These are phyloP conservation scores for Backusella mclennaniae DNA, from an alignment of 192 early-diverging fungal species.

Conservation along the genomic window DNA sequence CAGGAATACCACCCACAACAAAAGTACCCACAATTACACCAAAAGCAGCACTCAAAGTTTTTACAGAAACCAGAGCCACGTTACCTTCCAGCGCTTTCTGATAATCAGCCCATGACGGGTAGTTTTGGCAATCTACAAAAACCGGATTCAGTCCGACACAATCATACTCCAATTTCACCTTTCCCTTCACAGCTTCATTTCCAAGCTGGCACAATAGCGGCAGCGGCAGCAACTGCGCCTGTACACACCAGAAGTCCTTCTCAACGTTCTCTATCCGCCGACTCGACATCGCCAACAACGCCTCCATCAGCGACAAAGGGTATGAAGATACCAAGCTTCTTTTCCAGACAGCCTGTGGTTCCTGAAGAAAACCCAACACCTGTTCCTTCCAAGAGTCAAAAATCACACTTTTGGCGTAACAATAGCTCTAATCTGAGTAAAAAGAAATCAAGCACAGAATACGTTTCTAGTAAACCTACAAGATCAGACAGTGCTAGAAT, in stretches of 20 bases:
- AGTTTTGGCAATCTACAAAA: slow-evolving; percentile 1
- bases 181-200: neutral
- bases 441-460: neutral
- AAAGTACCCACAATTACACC: slow-evolving; percentile 42
- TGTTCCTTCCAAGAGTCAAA: neutral
- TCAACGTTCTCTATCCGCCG: neutral
- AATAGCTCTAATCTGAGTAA: neutral
- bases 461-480: neutral
- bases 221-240: neutral
- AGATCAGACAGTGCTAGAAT: neutral
- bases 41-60: slow-evolving; percentile 26
- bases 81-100: neutral
- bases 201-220: neutral
- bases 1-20: neutral
- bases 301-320: neutral
- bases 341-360: neutral
- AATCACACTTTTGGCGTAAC: slow-evolving; percentile 7
- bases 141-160: neutral
- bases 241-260: neutral
- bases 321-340: slow-evolving; percentile 5
- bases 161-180: neutral
- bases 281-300: neutral
- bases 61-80: neutral
- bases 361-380: neutral
- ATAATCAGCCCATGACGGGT: neutral